Evolutionary conservation across 768 basidiomycete genomes (phyloP), one percentile per base, ranked within the genome.

Genomic region (Hysterangium stoloniferum): DNA sequence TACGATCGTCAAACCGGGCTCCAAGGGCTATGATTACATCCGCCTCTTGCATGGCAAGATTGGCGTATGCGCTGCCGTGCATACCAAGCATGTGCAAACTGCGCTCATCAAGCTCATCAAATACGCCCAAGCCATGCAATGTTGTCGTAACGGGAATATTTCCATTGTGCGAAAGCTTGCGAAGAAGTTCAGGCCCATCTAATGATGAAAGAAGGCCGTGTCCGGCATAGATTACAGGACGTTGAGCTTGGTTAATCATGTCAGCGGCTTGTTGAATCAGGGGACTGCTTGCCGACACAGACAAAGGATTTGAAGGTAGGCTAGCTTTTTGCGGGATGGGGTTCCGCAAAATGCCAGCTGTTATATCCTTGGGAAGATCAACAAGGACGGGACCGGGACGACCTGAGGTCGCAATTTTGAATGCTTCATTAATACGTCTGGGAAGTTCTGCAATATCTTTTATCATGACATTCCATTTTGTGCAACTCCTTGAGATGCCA

Each of bases 401-500:
- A 1, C 96, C 96, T 6, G 92, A 89, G 1, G 91, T 94, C 12
- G 96, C 96, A 56, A 99, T 98, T 67, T 97, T 96, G 80, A 99
- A 98, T 0, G 96, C 96, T 66, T 99, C 96, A 64, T 97, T 98
- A 63, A 98, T 95, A 52, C 96, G 77, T 36, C 95, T 74, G 12
- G 96, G 96, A 2, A 98, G 76, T 67, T 98, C 96, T 11, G 87
- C 67, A 53, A 98, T 90, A 62, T 94, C 94, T 68, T 97, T 98
- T 45, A 98, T 90, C 93, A 98, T 95, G 54, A 99, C 95, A 63
- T 99, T 98, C 96, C 96, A 98, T 66, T 98, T 99, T 22, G 96
- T 98, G 71, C 96, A 99, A 59, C 84, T 83, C 45, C 95, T 77
- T 27, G 94, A 96, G 66, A 98, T 99, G 43, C 96, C 96, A 50